These are phyloP conservation scores for Sindora glabra DNA, from an alignment of 306 rosid species.

Conservation along the genomic window DNA sequence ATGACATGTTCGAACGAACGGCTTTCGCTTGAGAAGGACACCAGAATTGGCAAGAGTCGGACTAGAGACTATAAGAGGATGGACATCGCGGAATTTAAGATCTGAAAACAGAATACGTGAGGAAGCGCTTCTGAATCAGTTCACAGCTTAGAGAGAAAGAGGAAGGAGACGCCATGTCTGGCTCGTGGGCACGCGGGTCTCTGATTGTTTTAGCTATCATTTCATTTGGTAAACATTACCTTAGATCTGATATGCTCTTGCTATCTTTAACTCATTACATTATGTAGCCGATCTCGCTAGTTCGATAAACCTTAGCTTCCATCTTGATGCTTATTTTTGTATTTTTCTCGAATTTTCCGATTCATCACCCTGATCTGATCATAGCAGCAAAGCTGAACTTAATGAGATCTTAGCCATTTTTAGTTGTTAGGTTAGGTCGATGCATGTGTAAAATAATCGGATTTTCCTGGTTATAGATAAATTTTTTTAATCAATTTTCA, in stretches of 20 bases:
- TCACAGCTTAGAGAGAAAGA: background rate
- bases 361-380: background rate
- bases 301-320: background rate
- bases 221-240: constrained; percentile 41
- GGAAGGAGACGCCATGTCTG: constrained; percentile 40
- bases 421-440: background rate
- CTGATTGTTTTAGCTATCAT: constrained; percentile 59
- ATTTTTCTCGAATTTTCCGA: background rate
- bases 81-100: too few species aligned
- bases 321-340: background rate
- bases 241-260: constrained; percentile 30
- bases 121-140: too few species aligned
- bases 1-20: constrained; percentile 55
- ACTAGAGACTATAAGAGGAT: too few species aligned
- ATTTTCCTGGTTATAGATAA: too few species aligned
- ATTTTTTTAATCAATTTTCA: too few species aligned
- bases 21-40: background rate
- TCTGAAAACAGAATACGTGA: too few species aligned
- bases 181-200: constrained; percentile 60
- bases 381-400: background rate
- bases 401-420: constrained; percentile 3
- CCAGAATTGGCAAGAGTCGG: constrained; percentile 3
- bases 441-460: background rate
- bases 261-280: background rate
- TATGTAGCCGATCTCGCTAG: constrained; percentile 31